Evolutionary conservation across 1,284 basidiomycete genomes (phyloP).

Genomic region (Polyporus tsugae): DNA sequence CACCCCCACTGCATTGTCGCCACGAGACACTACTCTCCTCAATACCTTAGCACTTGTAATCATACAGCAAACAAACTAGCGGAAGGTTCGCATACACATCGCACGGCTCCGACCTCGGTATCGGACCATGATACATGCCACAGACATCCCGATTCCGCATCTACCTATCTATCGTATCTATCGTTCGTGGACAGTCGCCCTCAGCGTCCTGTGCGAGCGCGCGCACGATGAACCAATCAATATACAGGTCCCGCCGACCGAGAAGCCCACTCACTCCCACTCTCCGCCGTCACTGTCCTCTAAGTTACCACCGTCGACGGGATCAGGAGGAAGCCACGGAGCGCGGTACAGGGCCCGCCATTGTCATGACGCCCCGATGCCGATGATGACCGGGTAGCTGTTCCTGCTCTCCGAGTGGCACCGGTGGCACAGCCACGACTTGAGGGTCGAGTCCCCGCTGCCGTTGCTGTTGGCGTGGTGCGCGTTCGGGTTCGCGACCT

Average conservation of each 20-base stretch:
- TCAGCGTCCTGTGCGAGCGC: not conserved
- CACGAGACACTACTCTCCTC: constrained; percentile 34
- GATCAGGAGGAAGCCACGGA: not conserved
- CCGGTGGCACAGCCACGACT: constrained; percentile 61
- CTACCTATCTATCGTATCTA: constrained; percentile 13
- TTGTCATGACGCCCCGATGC: constrained; percentile 33
- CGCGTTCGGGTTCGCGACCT: constrained; percentile 32
- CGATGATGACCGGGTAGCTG: constrained; percentile 34
- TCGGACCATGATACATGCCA: constrained; percentile 2
- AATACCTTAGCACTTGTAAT: constrained; percentile 49
- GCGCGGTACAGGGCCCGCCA: constrained; percentile 3
- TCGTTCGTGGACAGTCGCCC: constrained; percentile 5
- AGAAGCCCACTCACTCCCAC: not conserved
- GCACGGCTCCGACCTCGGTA: not conserved
- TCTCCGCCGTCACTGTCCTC: not conserved
- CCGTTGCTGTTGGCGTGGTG: not conserved
- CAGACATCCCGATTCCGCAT: constrained; percentile 7
- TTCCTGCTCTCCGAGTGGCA: constrained; percentile 53
- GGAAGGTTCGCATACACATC: constrained; percentile 18
- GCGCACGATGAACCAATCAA: not conserved
- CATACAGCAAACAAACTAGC: constrained; percentile 37
- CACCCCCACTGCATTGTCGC: constrained; percentile 12
- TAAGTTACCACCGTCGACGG: not conserved
- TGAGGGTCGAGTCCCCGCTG: constrained; percentile 7
- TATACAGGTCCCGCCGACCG: not conserved